Evolutionary conservation across 371 early-diverging fungal genomes (phyloP).

Genomic region (Mortierella sp.): DNA sequence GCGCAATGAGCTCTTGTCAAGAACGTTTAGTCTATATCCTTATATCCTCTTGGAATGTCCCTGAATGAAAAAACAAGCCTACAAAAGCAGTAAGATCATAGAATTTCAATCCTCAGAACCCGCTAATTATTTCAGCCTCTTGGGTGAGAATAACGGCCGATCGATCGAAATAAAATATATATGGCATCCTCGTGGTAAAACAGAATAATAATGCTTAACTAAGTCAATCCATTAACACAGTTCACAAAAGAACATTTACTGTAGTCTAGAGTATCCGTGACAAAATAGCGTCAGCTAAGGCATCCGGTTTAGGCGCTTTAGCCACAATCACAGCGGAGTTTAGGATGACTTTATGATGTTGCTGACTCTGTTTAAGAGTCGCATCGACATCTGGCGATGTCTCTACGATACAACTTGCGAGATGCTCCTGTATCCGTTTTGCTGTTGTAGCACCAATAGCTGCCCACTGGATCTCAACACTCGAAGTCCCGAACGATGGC

Average conservation of each 20-base stretch:
- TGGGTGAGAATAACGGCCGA: not conserved
- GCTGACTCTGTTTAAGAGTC: not conserved
- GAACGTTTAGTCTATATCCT: no score
- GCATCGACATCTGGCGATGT: not conserved
- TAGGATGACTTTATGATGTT: not conserved
- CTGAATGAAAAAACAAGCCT: no score
- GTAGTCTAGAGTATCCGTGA: not conserved
- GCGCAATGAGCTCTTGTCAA: no score
- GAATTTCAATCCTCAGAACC: no score
- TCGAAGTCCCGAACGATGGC: not conserved
- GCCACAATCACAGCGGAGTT: conserved; percentile 5
- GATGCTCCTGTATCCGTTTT: conserved; percentile 27
- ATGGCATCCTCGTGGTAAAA: not conserved
- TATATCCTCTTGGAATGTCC: no score
- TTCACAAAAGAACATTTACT: not conserved
- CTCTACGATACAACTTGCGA: not conserved
- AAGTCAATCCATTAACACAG: no score
- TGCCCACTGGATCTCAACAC: conserved; percentile 21
- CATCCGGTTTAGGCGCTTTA: conserved; percentile 13
- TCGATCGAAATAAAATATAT: not conserved
- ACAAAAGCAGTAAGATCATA: no score
- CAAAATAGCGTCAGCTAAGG: conserved; percentile 26
- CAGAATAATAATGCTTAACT: not conserved
- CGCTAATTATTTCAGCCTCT: not conserved
- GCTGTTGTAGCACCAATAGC: conserved; percentile 42